Conservation (phyloP, 2,329 filamentous ascomycete genomes). For the Colletotrichum sp. region DNA sequence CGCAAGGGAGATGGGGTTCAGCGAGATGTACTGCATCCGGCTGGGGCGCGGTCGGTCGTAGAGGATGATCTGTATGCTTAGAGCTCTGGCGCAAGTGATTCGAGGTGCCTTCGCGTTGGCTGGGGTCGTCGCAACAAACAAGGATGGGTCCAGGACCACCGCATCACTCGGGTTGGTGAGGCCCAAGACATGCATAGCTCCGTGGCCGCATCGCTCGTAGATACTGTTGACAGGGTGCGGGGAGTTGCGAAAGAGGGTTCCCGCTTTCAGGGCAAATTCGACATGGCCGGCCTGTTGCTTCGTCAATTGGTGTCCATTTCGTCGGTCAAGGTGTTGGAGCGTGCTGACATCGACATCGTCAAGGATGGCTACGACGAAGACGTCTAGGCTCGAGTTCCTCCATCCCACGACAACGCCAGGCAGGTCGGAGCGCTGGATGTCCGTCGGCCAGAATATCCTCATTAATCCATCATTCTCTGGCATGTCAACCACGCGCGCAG, state of each 20-base stretch:
- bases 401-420: conserved; percentile 93
- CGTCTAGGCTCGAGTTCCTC: conserved; percentile 89
- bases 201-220: conserved; percentile 82
- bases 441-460: conserved; percentile 98
- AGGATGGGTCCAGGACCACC: conserved; percentile 68
- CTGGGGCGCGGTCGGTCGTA: conserved; percentile 86
- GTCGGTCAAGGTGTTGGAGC: not conserved
- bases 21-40: conserved; percentile 95
- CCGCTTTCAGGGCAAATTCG: conserved; percentile 84
- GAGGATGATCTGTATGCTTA: conserved; percentile 84
- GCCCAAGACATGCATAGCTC: conserved; percentile 85
- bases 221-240: conserved; percentile 81
- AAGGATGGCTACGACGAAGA: conserved; percentile 88
- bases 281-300: conserved; percentile 72
- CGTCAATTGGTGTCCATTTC: conserved; percentile 22
- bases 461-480: conserved; percentile 85
- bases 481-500: conserved; percentile 56
- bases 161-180: conserved; percentile 70
- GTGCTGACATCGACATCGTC: conserved; percentile 84
- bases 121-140: conserved; percentile 67
- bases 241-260: conserved; percentile 82
- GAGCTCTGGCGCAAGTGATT: conserved; percentile 73
- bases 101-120: conserved; percentile 64
- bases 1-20: conserved; percentile 86
- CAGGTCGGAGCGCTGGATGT: conserved; percentile 72